Evolutionary conservation across 2,329 filamentous ascomycete species (phyloP), one percentile per base, ranked within the genome.

Genomic region (Beauveria scarabaeidicola): DNA sequence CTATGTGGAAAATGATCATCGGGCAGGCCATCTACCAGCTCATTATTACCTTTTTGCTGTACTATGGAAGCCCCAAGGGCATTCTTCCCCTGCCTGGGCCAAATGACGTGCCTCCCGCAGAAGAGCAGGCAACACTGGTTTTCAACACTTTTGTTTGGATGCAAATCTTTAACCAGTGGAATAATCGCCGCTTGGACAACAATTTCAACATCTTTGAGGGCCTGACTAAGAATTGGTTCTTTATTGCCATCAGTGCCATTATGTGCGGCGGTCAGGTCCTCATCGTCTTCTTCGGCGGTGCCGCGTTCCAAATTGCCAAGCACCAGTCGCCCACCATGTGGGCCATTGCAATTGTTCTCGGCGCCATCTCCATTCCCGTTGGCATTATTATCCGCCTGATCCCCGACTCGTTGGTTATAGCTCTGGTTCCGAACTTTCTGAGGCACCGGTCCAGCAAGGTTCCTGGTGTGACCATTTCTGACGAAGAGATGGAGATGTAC

Each of bases 141-240:
- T 97, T 97, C 81, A 97, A 97, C 77, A 94, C 91, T 0, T 97
- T 97, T 70, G 93, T 97, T 57, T 97, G 93, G 93, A 97, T 97
- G 92, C 93, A 97, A 68, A 95, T 97, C 67, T 97, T 97, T 78
- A 97, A 97, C 74, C 89, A 96, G 70, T 90, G 95, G 82, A 97
- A 97, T 78, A 96, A 96, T 75, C 90, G 93, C 61, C 90, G 93
- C 13, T 80, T 97, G 58, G 93, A 97, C 73, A 97, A 97, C 74
- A 83, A 86, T 59, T 92, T 96, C 80, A 97, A 97, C 74, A 91
- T 97, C 63, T 93, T 97, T 62, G 93, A 97, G 70, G 91, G 91
- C 58, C 82, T 97, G 61, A 81, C 81, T 27, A 83, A 83, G 70
- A 97, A 97, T 72, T 88, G 81, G 75, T 96, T 95, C 80, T 97